phyloP scores from a whole-genome alignment of 345 rosid species.

The Aquilaria sinensis region DNA sequence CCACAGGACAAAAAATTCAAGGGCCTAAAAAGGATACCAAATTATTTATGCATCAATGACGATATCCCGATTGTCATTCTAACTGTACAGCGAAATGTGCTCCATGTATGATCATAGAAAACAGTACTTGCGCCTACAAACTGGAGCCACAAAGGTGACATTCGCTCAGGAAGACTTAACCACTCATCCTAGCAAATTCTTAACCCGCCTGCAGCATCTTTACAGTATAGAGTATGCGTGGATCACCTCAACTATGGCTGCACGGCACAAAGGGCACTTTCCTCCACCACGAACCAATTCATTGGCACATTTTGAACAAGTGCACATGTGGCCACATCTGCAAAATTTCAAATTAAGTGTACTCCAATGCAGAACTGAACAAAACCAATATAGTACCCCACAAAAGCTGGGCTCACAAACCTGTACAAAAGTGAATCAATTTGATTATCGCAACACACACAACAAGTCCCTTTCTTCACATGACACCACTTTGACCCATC shows the following conservation, averaged over 20 bases:
- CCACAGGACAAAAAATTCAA: no score
- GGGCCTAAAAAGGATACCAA: no score
- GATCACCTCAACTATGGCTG: conserved; percentile 90
- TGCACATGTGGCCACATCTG: conserved; percentile 99
- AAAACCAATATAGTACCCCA: background rate
- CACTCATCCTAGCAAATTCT: conserved; percentile 17
- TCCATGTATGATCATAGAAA: conserved; percentile 37
- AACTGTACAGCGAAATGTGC: conserved; percentile 34
- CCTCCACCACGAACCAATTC: conserved; percentile 89
- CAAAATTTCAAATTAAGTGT: conserved; percentile 2
- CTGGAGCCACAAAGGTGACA: conserved; percentile 8
- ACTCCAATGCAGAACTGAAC: background rate
- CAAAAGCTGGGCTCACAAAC: conserved; percentile 22
- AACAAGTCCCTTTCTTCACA: conserved; percentile 92
- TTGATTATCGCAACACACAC: conserved; percentile 93
- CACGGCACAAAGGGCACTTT: conserved; percentile 94
- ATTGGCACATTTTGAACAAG: conserved; percentile 90
- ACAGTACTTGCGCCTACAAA: conserved; percentile 16
- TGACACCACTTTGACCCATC: conserved; percentile 94
- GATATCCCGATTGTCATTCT: conserved; percentile 43
- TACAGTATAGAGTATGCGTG: conserved; percentile 96
- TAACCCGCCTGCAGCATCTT: conserved; percentile 17
- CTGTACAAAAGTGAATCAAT: conserved; percentile 96
- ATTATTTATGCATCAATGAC: conserved; percentile 45
- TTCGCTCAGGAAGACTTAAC: conserved; percentile 13